phyloP scores from a whole-genome alignment of 225 moss, liverwort and hornwort species.

The Marchantia polymorpha region DNA sequence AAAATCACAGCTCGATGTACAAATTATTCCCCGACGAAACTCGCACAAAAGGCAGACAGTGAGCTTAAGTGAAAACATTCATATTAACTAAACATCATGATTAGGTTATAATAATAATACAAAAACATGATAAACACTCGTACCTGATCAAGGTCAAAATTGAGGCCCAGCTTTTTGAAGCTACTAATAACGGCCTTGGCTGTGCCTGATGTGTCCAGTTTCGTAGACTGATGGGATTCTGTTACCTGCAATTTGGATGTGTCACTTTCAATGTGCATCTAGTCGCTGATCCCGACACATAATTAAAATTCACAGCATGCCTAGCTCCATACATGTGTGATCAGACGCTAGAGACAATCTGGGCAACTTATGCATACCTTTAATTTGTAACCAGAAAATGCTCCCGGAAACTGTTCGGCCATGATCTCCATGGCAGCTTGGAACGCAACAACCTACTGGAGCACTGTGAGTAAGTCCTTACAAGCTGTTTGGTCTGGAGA shows the following conservation, averaged over 20 bases:
- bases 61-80: too few species aligned
- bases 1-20: too few species aligned
- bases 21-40: too few species aligned
- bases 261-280: not conserved
- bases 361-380: conserved; percentile 42
- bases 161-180: conserved; percentile 76
- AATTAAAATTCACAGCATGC: too few species aligned
- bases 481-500: not conserved
- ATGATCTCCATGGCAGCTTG: conserved; percentile 88
- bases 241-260: conserved; percentile 54
- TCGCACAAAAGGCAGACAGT: too few species aligned
- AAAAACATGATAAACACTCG: not conserved
- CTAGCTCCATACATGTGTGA: too few species aligned
- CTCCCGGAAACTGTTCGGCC: conserved; percentile 92
- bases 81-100: too few species aligned
- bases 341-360: not conserved
- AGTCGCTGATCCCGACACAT: too few species aligned
- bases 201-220: conserved; percentile 95
- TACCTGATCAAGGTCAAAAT: conserved; percentile 66
- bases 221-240: conserved; percentile 91
- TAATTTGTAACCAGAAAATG: conserved; percentile 86
- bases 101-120: too few species aligned
- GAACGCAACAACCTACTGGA: conserved; percentile 79
- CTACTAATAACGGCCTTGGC: conserved; percentile 82
- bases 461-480: not conserved